Base-by-base conservation (phyloP, 768 basidiomycete species). In the Lepiota venenata region DNA sequence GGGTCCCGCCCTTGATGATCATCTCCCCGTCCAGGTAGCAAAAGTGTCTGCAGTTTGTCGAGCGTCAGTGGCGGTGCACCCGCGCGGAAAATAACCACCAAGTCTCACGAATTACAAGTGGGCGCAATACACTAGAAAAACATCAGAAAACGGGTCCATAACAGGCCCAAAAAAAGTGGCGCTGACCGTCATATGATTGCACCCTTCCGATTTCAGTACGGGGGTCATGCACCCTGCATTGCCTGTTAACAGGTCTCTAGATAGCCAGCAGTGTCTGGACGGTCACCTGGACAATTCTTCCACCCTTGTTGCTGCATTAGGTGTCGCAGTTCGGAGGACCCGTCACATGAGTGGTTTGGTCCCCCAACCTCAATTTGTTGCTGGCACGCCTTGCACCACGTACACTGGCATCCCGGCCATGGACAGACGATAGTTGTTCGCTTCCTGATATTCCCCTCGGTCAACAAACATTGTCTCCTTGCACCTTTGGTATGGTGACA, bases 171-270 rank as follows among this genome's bases (percentile, higher is more conserved):
- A 8, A 41, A 18, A 16, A 40, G 20, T 36, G 16, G 48, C 50
- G 59, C 81, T 68, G 27, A 82, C 82, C 56, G 73, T 71, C 77
- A 84, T 84, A 62, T 84, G 82, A 55, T 82, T 77, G 49, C 83
- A 84, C 1, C 83, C 83, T 14, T 64, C 66, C 8, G 71, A 70
- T 59, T 80, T 84, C 52, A 70, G 74, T 16, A 81, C 75, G 3
- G 80, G 76, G 9, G 81, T 78, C 50, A 64, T 63, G 59, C 78
- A 79, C 5, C 75, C 77, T 78, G 43, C 0, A 44, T 41, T 12
- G n/a, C n/a, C 14, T 42, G 14, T 10, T 15, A 32, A 8, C 32
- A 32, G 32, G 2, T 32, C 8, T 21, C 11, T 36, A 43, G 27
- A 20, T 20, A 20, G 16, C 9, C 11, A 55, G 22, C 37, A 15